phyloP scores from a whole-genome alignment of 148 eudicot genomes.

The Mesembryanthemum crystallinum region DNA sequence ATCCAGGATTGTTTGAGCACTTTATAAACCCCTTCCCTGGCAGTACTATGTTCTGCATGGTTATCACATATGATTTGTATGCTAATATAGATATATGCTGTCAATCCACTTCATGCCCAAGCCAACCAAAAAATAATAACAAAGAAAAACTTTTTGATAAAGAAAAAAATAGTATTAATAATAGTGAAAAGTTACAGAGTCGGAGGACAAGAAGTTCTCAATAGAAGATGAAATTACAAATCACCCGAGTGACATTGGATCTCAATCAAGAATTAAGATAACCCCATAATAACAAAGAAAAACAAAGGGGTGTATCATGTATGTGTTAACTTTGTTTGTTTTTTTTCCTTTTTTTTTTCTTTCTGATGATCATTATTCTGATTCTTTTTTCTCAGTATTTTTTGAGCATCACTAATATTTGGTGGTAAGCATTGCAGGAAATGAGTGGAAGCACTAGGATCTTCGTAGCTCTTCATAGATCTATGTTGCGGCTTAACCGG shows the following conservation, averaged over 20 bases:
- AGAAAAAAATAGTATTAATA: too few relatives aligned
- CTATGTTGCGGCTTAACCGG: slow-evolving; percentile 87
- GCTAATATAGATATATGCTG: neutral
- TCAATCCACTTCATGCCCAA: neutral
- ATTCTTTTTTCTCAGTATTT: neutral
- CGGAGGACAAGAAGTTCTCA: too few relatives aligned
- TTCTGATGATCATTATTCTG: neutral
- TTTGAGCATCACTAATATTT: neutral
- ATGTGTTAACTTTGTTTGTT: neutral
- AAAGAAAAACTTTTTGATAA: too few relatives aligned
- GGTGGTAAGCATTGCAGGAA: slow-evolving; percentile 47
- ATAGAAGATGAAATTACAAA: too few relatives aligned
- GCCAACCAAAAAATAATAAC: neutral
- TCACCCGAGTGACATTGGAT: too few relatives aligned
- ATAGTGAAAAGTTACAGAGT: too few relatives aligned
- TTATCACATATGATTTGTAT: neutral
- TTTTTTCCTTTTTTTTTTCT: neutral
- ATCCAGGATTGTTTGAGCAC: neutral
- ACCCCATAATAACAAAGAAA: neutral
- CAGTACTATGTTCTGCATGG: neutral
- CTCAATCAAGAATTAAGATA: too few relatives aligned
- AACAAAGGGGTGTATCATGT: too few relatives aligned
- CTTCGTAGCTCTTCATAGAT: slow-evolving; percentile 79
- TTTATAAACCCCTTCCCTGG: neutral
- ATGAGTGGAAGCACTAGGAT: slow-evolving; percentile 76